Conservation (phyloP, 2,329 filamentous ascomycete genomes). For the Fonsecaea erecta region DNA sequence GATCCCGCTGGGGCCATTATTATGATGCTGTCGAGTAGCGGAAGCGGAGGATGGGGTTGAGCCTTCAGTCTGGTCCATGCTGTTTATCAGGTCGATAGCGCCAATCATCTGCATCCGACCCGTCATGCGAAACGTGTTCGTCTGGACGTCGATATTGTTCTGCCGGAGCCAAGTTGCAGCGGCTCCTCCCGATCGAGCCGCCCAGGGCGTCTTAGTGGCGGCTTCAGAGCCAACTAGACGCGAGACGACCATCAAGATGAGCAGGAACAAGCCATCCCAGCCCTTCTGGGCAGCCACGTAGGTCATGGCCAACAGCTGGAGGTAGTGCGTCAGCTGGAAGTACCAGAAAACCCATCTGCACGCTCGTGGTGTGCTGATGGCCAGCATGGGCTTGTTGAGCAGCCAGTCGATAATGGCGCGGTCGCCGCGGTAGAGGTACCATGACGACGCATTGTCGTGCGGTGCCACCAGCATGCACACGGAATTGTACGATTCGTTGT, state of each 20-base stretch:
- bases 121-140: constrained; percentile 4
- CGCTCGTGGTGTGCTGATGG: neutral
- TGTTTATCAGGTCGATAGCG: neutral
- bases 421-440: constrained; percentile 5
- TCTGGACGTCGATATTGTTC: neutral
- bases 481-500: neutral
- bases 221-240: neutral
- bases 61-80: neutral
- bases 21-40: neutral
- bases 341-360: neutral
- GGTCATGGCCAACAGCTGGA: neutral
- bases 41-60: neutral
- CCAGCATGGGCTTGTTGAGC: neutral
- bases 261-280: neutral
- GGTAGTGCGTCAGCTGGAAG: neutral
- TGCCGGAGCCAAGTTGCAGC: neutral
- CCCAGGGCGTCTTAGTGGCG: neutral
- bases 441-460: neutral
- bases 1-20: neutral
- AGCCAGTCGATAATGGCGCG: constrained; percentile 3
- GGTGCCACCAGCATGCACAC: neutral
- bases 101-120: constrained; percentile 7
- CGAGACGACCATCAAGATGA: neutral
- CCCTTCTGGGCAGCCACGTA: neutral
- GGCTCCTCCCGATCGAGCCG: neutral